Percentiles rank a stretch among this genome's conserved stretches.
Conservation (phyloP, 352 stramenopile genomes). For the Blastocystis sp. region DNA sequence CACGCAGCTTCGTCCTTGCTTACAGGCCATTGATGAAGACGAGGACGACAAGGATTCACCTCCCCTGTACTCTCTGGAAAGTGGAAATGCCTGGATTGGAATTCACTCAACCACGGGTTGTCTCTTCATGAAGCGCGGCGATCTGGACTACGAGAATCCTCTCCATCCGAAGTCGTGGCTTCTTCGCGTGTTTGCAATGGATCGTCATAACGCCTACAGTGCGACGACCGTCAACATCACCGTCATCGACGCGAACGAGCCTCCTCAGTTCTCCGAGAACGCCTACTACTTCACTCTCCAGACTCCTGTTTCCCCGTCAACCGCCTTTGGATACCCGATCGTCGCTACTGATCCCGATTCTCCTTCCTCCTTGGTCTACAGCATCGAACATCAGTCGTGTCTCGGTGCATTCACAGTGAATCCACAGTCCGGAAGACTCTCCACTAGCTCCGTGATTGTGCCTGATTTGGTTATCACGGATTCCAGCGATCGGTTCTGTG, state of each 20-base stretch:
- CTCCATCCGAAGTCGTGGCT: neutral
- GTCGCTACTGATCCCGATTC: neutral
- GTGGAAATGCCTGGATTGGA: neutral
- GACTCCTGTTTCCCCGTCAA: neutral
- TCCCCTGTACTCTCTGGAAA: neutral
- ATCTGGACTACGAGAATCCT: slow-evolving; percentile 8
- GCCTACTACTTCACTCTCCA: slow-evolving; percentile 7
- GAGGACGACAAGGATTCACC: neutral
- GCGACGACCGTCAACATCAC: neutral
- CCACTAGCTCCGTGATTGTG: neutral
- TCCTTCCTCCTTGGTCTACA: neutral
- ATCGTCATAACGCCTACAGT: neutral
- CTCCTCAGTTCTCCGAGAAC: neutral
- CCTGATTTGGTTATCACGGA: neutral
- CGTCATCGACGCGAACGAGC: neutral
- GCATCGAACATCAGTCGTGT: slow-evolving; percentile 4
- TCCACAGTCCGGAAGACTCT: neutral
- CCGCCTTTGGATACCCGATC: neutral
- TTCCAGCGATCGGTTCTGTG: neutral
- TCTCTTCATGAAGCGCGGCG: neutral
- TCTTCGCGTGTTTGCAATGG: neutral
- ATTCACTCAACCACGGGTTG: neutral
- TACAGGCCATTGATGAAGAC: slow-evolving; percentile 4
- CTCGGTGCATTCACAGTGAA: neutral
- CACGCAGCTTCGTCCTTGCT: neutral